A percentile compares a stretch with the other conserved stretches of the same genome.
Conservation (phyloP, 2,329 filamentous ascomycete genomes). For the Aspergillus sp. region DNA sequence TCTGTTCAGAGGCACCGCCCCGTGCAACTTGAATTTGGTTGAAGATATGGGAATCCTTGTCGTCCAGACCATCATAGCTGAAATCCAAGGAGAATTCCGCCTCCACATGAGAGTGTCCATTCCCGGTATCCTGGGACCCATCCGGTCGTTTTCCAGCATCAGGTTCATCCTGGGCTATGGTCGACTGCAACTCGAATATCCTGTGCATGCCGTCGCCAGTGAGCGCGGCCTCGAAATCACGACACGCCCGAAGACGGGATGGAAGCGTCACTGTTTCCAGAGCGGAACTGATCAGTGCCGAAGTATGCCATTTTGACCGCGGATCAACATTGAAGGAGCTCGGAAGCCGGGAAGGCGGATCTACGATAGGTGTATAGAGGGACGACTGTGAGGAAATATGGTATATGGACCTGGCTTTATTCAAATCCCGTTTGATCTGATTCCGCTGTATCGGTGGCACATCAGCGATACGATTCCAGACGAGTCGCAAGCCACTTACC, state of each 20-base stretch:
- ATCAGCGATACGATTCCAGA: constrained; percentile 1
- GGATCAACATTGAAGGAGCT: constrained; percentile 51
- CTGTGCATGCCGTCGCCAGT: constrained; percentile 62
- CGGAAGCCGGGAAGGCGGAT: constrained; percentile 51
- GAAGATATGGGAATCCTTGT: constrained; percentile 22
- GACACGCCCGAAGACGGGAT: constrained; percentile 44
- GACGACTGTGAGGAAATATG: constrained; percentile 63
- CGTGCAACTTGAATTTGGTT: constrained; percentile 27
- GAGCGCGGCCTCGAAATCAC: constrained; percentile 39
- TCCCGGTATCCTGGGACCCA: constrained; percentile 5
- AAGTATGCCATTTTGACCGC: constrained; percentile 66
- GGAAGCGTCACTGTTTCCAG: constrained; percentile 72
- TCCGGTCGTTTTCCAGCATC: neutral
- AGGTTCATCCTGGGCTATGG: constrained; percentile 34
- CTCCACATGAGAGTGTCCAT: constrained; percentile 12
- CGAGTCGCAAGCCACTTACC: constrained; percentile 31
- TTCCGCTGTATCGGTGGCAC: constrained; percentile 35
- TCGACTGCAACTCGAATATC: constrained; percentile 65
- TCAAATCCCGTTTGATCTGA: constrained; percentile 57
- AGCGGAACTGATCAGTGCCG: constrained; percentile 65
- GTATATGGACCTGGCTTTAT: constrained; percentile 63
- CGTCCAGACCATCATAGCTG: constrained; percentile 19
- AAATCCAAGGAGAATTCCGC: constrained; percentile 32
- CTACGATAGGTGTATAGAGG: constrained; percentile 64
- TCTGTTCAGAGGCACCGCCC: constrained; percentile 11